phyloP scores from a whole-genome alignment of 2,329 filamentous ascomycete genomes.

The Diaporthe vexans region DNA sequence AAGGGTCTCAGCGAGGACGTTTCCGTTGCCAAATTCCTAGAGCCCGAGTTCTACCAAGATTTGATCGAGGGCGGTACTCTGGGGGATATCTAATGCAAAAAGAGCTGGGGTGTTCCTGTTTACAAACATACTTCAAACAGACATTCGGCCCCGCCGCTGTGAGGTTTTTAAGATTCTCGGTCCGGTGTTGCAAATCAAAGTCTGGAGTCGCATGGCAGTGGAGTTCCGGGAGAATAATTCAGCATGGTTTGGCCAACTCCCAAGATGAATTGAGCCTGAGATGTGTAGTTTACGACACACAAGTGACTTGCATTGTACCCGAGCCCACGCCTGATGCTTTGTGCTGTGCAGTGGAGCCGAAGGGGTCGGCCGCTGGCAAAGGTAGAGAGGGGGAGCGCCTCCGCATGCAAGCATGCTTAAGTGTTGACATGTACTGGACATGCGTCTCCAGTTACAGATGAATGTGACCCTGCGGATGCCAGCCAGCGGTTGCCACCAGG shows the following conservation, averaged over 20 bases:
- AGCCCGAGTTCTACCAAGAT: conserved; percentile 91
- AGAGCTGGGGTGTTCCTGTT: neutral
- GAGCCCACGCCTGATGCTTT: neutral
- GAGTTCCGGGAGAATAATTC: conserved; percentile 16
- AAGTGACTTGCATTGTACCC: neutral
- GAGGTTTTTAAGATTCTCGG: neutral
- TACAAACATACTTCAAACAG: neutral
- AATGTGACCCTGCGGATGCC: conserved; percentile 27
- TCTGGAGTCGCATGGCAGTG: conserved; percentile 26
- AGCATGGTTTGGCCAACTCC: conserved; percentile 20
- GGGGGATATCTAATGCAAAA: conserved; percentile 61
- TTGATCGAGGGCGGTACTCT: conserved; percentile 91
- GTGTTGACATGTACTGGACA: conserved; percentile 8
- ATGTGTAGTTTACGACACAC: neutral
- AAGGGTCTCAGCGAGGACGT: conserved; percentile 98
- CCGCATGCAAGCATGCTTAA: neutral
- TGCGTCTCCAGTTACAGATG: conserved; percentile 23
- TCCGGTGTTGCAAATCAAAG: conserved; percentile 13
- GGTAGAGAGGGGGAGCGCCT: neutral
- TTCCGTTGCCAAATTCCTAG: conserved; percentile 94
- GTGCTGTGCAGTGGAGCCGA: neutral
- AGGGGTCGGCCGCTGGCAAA: neutral
- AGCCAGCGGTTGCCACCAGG: conserved; percentile 14
- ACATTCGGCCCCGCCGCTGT: neutral
- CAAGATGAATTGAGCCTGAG: neutral